Base-by-base conservation (phyloP, 306 rosid genomes). In the Cucumis melo region DNA sequence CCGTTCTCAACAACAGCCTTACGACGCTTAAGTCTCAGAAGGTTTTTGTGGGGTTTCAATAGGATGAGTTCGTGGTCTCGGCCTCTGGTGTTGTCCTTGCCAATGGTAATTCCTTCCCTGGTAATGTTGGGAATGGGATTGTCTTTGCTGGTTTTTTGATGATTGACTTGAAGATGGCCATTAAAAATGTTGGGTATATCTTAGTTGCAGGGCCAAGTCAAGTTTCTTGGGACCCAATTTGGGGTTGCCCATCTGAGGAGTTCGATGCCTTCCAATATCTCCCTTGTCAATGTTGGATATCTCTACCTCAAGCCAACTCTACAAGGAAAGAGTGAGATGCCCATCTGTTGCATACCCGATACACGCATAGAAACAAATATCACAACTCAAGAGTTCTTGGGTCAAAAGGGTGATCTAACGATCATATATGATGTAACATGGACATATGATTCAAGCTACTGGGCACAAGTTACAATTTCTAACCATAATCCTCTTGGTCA, bases 401-500 rank as follows among this genome's bases (percentile, higher is more conserved):
- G 91, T 54, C 92, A 87, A 72, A 88, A 77, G 20, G 99, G 99
- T 48, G 99, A 95, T 88, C 97, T 95, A 57, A 81, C 91, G 2
- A 92, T 95, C n/a, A 86, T 92, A 93, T 95, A 92, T 80, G 99
- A 95, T 84, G 98, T 92, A 79, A 86, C 74, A 21, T 82, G 80
- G 27, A 89, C 97, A 13, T 86, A 86, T 59, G 88, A 83, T 13
- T 84, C 96, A 19, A 85, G 76, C 81, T 95, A 92, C 81, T 83
- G 86, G 86, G 96, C 98, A 8, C 91, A 92, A 76, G 98, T 95
- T 66, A 82, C 92, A 12, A 92, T 95, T 8, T 74, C 85, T n/a
- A 95, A 89, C 84, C 98, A 92, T 75, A 90, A 95, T 79, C 70
- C 92, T 5, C 96, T 95, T 36, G 99, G 98, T 21, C 96, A 97